A percentile compares a stretch with the other conserved stretches of the same genome.
Conservation (phyloP, 192 early-diverging fungal genomes). For the Spizellomyces sp. region DNA sequence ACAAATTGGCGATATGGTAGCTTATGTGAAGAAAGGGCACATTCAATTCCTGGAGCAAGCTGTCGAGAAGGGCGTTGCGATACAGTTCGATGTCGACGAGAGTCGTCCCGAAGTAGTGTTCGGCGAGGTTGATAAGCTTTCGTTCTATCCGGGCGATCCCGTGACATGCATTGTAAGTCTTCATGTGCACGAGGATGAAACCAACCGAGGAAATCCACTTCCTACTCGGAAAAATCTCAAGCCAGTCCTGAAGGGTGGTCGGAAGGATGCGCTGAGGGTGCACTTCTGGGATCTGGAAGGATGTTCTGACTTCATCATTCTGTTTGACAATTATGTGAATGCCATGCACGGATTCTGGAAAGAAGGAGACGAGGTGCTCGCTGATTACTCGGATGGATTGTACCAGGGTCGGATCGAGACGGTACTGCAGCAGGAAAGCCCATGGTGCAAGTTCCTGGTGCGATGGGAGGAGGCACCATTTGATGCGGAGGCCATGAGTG, state of each 20-base stretch:
- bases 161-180: slow-evolving; percentile 15
- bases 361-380: slow-evolving; percentile 21
- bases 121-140: slow-evolving; percentile 18
- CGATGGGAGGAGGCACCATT: slow-evolving; percentile 11
- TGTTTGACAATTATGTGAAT: slow-evolving; percentile 22
- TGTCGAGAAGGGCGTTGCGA: neutral
- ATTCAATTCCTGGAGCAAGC: slow-evolving; percentile 13
- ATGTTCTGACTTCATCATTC: slow-evolving; percentile 33
- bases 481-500: slow-evolving; percentile 11
- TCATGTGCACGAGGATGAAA: slow-evolving; percentile 20
- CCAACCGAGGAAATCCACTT: neutral
- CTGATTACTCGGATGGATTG: slow-evolving; percentile 17
- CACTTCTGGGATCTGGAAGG: slow-evolving; percentile 29
- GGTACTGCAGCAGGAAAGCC: neutral
- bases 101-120: slow-evolving; percentile 26
- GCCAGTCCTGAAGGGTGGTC: slow-evolving; percentile 12
- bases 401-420: slow-evolving; percentile 13
- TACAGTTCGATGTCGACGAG: slow-evolving; percentile 1
- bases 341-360: slow-evolving; percentile 10
- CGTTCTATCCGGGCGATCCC: slow-evolving; percentile 7
- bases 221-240: neutral
- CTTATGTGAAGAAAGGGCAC: slow-evolving; percentile 37
- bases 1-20: slow-evolving; percentile 37
- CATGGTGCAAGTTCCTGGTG: slow-evolving; percentile 27
- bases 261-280: slow-evolving; percentile 25